These are phyloP conservation scores for Pichia thaimueangensis DNA, from an alignment of 805 yeast genomes.

Conservation along the genomic window DNA sequence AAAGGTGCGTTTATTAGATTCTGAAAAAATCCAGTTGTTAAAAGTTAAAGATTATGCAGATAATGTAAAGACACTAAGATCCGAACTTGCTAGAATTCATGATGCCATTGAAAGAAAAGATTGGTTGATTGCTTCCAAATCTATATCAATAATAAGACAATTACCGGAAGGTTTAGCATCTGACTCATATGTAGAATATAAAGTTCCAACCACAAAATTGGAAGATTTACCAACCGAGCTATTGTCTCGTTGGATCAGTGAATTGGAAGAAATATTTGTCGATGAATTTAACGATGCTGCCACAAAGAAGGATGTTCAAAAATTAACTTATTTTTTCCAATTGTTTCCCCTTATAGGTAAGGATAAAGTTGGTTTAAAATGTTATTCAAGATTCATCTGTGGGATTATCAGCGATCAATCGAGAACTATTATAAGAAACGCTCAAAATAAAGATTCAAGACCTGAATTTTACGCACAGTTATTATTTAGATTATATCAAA, in stretches of 20 bases:
- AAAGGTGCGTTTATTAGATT: conserved; percentile 62
- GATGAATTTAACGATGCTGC: conserved; percentile 70
- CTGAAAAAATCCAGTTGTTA: conserved; percentile 59
- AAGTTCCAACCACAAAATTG: conserved; percentile 80
- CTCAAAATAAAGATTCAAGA: conserved; percentile 31
- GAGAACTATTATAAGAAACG: conserved; percentile 52
- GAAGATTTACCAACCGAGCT: conserved; percentile 70
- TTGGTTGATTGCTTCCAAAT: conserved; percentile 73
- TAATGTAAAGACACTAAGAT: conserved; percentile 59
- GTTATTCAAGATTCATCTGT: conserved; percentile 83
- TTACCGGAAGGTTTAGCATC: conserved; percentile 48
- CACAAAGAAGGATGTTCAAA: conserved; percentile 51
- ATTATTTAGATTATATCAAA: conserved; percentile 67
- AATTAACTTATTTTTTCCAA: conserved; percentile 73
- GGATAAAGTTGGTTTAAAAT: conserved; percentile 61
- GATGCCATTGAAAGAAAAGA: conserved; percentile 61
- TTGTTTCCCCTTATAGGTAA: conserved; percentile 82
- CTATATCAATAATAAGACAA: conserved; percentile 46
- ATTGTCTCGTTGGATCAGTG: conserved; percentile 50
- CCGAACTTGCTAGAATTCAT: conserved; percentile 56
- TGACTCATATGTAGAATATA: conserved; percentile 69
- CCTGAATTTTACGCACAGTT: conserved; percentile 55
- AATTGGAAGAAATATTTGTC: conserved; percentile 51
- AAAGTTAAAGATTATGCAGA: conserved; percentile 59
- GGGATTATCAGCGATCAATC: conserved; percentile 76